phyloP scores from a whole-genome alignment of 306 rosid genomes.

The Castanea crenata region DNA sequence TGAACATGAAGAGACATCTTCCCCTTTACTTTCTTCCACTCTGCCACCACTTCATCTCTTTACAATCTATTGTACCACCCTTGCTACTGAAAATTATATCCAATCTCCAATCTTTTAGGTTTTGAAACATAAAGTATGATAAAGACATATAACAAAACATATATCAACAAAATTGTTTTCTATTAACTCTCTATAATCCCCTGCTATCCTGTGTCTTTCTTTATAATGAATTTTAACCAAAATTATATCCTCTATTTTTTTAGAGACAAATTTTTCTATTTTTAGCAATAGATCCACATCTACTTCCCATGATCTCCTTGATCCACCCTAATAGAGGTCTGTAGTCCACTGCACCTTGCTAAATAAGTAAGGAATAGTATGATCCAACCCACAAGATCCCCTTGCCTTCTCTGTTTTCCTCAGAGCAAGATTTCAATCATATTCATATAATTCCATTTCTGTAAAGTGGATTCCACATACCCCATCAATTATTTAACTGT shows the following conservation, averaged over 20 bases:
- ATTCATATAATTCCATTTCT: no score
- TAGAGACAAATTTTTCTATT: not conserved
- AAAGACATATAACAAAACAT: not conserved
- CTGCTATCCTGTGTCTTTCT: constrained; percentile 17
- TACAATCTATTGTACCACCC: constrained; percentile 91
- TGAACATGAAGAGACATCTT: constrained; percentile 91
- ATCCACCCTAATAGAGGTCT: not conserved
- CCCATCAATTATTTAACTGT: no score
- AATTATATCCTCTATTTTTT: no score
- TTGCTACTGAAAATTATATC: constrained; percentile 59
- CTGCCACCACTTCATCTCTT: constrained; percentile 92
- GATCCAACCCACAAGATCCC: not conserved
- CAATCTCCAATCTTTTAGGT: not conserved
- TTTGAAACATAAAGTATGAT: not conserved
- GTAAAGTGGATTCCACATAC: no score
- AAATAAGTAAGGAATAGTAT: not conserved
- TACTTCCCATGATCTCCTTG: not conserved
- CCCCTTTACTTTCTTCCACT: constrained; percentile 83
- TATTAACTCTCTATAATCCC: not conserved
- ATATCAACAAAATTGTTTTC: not conserved
- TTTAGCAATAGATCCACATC: not conserved
- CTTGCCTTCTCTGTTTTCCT: not conserved
- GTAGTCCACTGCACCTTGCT: not conserved
- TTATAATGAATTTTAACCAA: not conserved
- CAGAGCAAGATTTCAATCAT: no score